Evolutionary conservation across 176 grass and related monocot genomes (phyloP).

Genomic region (Miscanthus lutarioriparius): DNA sequence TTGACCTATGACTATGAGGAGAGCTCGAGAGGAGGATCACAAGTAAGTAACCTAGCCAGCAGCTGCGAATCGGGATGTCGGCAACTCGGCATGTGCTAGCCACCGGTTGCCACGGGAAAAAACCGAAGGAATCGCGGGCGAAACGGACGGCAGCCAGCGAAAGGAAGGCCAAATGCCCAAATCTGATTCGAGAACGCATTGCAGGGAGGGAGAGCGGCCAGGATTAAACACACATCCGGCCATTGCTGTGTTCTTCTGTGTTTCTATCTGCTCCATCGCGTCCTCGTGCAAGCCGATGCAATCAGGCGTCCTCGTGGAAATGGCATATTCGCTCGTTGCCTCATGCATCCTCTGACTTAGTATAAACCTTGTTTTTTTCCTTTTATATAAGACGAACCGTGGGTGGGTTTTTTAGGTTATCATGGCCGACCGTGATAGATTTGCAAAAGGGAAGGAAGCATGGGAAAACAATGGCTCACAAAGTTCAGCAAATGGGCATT

Average conservation of each 20-base stretch:
- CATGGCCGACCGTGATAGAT: conserved; percentile 39
- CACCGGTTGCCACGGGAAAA: neutral
- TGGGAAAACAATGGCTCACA: neutral
- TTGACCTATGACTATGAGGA: conserved; percentile 5
- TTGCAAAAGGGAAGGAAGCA: conserved; percentile 20
- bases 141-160: conserved; percentile 38
- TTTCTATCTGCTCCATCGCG: neutral
- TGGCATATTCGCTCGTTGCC: conserved; percentile 22
- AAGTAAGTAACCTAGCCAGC: neutral
- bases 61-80: conserved; percentile 21
- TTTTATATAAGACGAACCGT: no score
- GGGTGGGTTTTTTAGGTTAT: conserved; percentile 34
- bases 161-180: conserved; percentile 27
- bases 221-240: neutral
- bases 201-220: neutral
- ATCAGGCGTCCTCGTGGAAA: neutral
- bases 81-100: neutral
- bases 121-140: neutral
- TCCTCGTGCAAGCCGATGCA: neutral
- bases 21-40: neutral
- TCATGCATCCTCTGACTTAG: neutral
- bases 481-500: neutral
- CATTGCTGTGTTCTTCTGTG: neutral
- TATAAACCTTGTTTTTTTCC: neutral
- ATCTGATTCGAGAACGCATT: conserved; percentile 53